phyloP scores from a whole-genome alignment of 1,284 basidiomycete genomes.

The Polyporus tsugae region DNA sequence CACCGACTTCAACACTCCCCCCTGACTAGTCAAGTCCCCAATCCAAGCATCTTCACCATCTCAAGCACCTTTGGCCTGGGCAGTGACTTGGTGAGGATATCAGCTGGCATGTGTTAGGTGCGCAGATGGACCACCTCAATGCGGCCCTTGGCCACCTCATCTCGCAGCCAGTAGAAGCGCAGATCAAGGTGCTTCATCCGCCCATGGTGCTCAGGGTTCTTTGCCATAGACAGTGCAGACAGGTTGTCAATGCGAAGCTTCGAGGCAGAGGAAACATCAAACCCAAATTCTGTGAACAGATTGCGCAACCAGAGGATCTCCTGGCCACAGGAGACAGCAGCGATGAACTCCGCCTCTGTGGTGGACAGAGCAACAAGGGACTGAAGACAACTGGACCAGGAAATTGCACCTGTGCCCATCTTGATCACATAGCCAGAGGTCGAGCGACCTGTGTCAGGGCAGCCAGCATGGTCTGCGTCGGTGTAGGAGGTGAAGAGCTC shows the following conservation, averaged over 20 bases:
- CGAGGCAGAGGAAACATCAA: too few species aligned
- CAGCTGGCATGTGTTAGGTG: slow-evolving; percentile 2
- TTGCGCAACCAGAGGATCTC: too few species aligned
- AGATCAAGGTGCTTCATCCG: too few species aligned
- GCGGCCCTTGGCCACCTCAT: too few species aligned
- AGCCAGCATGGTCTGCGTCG: slow-evolving; percentile 12
- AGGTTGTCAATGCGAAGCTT: too few species aligned
- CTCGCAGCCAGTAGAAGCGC: too few species aligned
- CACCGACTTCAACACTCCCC: slow-evolving; percentile 11
- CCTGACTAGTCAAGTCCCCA: slow-evolving; percentile 11
- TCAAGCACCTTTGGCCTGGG: slow-evolving; percentile 11
- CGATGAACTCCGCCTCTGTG: slow-evolving; percentile 11
- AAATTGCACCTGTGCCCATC: slow-evolving; percentile 17
- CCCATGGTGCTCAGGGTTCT: too few species aligned
- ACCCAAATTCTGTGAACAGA: too few species aligned
- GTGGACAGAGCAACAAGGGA: slow-evolving; percentile 11
- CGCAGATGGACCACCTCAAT: too few species aligned
- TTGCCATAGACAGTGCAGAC: too few species aligned
- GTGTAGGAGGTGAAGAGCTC: background rate
- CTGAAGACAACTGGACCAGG: slow-evolving; percentile 19
- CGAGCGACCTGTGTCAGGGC: slow-evolving; percentile 11
- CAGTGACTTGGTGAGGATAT: slow-evolving; percentile 15
- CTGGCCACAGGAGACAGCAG: too few species aligned
- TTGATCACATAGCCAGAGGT: slow-evolving; percentile 10
- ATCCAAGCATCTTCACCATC: slow-evolving; percentile 15